Evolutionary conservation across 768 basidiomycete species (phyloP), one percentile per base, ranked within the genome.

Genomic region (Mycena rosella): DNA sequence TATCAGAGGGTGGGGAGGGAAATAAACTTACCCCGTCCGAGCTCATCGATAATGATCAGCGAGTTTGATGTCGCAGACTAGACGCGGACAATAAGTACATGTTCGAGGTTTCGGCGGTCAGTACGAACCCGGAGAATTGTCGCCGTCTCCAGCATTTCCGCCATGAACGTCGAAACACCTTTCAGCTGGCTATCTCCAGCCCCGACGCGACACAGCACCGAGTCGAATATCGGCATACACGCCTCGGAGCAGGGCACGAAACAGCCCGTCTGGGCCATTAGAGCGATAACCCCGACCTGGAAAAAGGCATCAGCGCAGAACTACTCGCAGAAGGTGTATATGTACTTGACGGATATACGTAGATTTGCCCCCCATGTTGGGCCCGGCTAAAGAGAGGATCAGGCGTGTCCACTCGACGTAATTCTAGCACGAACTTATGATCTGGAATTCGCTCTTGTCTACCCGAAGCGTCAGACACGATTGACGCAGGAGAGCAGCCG

Each of bases 161-260:
- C 96, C 97, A 99, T 99, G 78, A 99, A 99, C 0, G 97, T 99
- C 27, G 96, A 97, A 0, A 99, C 95, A 14, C 98, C 98, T 78
- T 98, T 99, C 49, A 99, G 81, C 76, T 99, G 97, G 77, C 94
- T 96, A 77, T 99, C 98, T 0, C 98, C 98, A 0, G 98, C 98
- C 11, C 98, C 98, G 2, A 99, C 97, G 69, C 98, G 87, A 63
- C 97, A 98, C 14, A 99, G 80, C 48, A 99, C 91, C 3, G 96
- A 98, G 78, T 99, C 98, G 66, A 99, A 99, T 58, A 99, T 89
- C 0, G 98, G 98, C 1, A 99, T 72, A 29, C 87, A 84, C 0
- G 98, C 98, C 71, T 91, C 88, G 10, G 90, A 85, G 70, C 96
- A 98, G 2, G 98, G 98, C 0, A 99, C 98, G 76, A 96, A 99